phyloP scores from a whole-genome alignment of 257 asterid genomes.

The Penstemon davidsonii region DNA sequence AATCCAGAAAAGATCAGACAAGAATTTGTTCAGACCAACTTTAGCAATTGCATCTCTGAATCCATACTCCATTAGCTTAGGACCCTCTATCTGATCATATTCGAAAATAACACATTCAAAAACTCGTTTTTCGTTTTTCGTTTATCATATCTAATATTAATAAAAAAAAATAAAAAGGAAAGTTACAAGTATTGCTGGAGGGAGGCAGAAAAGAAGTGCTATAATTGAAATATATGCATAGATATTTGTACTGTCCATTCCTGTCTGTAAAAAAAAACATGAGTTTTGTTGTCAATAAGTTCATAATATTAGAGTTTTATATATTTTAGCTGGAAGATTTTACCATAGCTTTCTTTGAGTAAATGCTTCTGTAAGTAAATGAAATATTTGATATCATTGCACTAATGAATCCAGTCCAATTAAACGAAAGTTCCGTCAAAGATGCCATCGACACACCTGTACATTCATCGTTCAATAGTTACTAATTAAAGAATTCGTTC shows the following conservation, averaged over 20 bases:
- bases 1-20: conserved; percentile 64
- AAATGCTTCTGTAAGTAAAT: conserved; percentile 64
- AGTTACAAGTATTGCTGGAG: conserved; percentile 61
- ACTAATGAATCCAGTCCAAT: conserved; percentile 63
- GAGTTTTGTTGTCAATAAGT: background rate
- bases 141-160: background rate
- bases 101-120: background rate
- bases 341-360: conserved; percentile 74
- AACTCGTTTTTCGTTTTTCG: background rate
- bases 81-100: conserved; percentile 54
- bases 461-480: background rate
- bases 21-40: conserved; percentile 61
- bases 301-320: background rate
- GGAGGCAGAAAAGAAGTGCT: conserved; percentile 62
- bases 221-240: conserved; percentile 68
- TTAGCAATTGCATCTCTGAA: conserved; percentile 59
- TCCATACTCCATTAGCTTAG: conserved; percentile 55
- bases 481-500: background rate
- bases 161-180: background rate
- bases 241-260: conserved; percentile 68
- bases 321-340: conserved; percentile 7
- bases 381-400: conserved; percentile 67
- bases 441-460: conserved; percentile 69
- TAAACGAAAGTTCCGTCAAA: conserved; percentile 60
- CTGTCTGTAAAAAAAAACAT: conserved; percentile 41